Percentiles rank a stretch among this genome's conserved stretches.
phyloP scores from a whole-genome alignment of 2,329 filamentous ascomycete genomes.

The Fusarium chlamydosporum region DNA sequence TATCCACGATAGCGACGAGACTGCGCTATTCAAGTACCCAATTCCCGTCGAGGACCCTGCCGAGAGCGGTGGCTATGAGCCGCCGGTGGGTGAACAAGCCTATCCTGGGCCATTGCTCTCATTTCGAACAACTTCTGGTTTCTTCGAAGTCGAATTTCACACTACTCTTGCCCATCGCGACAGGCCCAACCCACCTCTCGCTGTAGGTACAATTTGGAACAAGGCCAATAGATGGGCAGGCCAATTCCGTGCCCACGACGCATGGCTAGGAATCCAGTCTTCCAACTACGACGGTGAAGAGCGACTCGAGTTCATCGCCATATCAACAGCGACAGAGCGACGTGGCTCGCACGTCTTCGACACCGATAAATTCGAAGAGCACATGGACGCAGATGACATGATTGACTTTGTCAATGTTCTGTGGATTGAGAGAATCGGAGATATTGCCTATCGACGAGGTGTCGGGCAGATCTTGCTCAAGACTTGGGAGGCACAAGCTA shows the following conservation, averaged over 20 bases:
- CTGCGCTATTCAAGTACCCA: slow-evolving; percentile 60
- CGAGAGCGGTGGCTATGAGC: slow-evolving; percentile 51
- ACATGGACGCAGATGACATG: slow-evolving; percentile 59
- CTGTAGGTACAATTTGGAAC: slow-evolving; percentile 60
- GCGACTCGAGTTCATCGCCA: slow-evolving; percentile 61
- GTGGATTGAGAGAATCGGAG: slow-evolving; percentile 63
- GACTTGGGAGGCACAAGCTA: slow-evolving; percentile 59
- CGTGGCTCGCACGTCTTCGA: slow-evolving; percentile 59
- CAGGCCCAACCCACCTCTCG: slow-evolving; percentile 57
- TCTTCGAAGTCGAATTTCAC: slow-evolving; percentile 60
- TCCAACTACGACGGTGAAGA: slow-evolving; percentile 63
- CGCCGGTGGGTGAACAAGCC: slow-evolving; percentile 51
- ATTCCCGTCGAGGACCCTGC: slow-evolving; percentile 57
- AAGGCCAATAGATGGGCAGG: slow-evolving; percentile 58
- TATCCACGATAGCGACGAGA: slow-evolving; percentile 58
- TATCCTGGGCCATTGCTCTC: slow-evolving; percentile 58
- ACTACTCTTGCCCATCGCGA: slow-evolving; percentile 56
- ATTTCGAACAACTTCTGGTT: slow-evolving; percentile 58
- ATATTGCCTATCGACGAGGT: slow-evolving; percentile 59
- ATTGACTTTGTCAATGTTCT: slow-evolving; percentile 64
- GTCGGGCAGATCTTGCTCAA: slow-evolving; percentile 60
- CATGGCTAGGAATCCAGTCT: slow-evolving; percentile 62
- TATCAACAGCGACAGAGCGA: slow-evolving; percentile 60
- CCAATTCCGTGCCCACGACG: slow-evolving; percentile 61
- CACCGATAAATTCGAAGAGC: slow-evolving; percentile 58